phyloP scores from a whole-genome alignment of 2,329 filamentous ascomycete genomes.

The Aspergillus sp. region DNA sequence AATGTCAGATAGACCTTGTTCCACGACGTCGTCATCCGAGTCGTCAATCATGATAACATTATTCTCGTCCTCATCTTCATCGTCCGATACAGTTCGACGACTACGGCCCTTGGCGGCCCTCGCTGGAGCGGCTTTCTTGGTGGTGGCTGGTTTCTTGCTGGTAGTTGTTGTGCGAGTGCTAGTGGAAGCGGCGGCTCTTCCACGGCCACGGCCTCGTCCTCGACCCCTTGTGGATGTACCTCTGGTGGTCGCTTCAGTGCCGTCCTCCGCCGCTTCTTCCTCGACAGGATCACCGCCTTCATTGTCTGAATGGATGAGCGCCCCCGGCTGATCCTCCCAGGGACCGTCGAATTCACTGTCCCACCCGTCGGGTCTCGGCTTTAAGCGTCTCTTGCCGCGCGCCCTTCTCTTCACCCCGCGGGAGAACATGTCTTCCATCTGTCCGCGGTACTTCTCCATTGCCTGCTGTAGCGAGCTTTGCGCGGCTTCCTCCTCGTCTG shows the following conservation, averaged over 20 bases:
- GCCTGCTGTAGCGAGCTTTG: conserved; percentile 69
- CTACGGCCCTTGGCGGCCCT: conserved; percentile 25
- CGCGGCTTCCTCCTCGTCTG: conserved; percentile 65
- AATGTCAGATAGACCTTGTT: conserved; percentile 27
- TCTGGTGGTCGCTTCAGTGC: conserved; percentile 33
- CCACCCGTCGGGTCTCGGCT: conserved; percentile 77
- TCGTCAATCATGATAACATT: conserved; percentile 42
- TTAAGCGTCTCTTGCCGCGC: conserved; percentile 58
- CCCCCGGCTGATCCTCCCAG: conserved; percentile 78
- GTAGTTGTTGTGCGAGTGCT: conserved; percentile 35
- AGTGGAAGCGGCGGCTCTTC: conserved; percentile 42
- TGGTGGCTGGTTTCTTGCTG: conserved; percentile 28
- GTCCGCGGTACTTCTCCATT: conserved; percentile 70
- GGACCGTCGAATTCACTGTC: conserved; percentile 84
- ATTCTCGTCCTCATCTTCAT: conserved; percentile 41
- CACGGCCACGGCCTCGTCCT: conserved; percentile 44
- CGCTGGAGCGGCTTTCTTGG: conserved; percentile 23
- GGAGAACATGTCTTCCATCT: conserved; percentile 69
- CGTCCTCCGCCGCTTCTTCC: conserved; percentile 49
- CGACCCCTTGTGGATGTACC: conserved; percentile 47
- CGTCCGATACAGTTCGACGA: conserved; percentile 34
- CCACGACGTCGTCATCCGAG: conserved; percentile 27
- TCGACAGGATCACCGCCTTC: conserved; percentile 48
- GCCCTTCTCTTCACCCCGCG: conserved; percentile 60
- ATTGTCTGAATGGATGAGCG: conserved; percentile 55